Evolutionary conservation across 352 stramenopile genomes (phyloP).

Genomic region (Phytophthora capsici): DNA sequence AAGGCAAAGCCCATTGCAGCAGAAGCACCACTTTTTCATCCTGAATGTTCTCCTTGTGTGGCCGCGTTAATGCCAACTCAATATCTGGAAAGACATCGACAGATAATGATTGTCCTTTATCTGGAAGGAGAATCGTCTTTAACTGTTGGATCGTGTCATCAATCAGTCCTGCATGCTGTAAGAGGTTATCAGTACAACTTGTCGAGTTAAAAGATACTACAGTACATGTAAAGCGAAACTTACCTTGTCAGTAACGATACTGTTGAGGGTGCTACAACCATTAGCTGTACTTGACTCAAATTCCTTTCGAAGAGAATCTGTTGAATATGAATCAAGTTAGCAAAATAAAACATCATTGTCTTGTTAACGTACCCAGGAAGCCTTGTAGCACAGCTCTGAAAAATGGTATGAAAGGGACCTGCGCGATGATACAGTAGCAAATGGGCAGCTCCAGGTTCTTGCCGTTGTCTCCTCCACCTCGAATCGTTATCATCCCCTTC

Average conservation of each 20-base stretch:
- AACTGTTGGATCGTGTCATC: slow-evolving; percentile 41
- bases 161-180: slow-evolving; percentile 48
- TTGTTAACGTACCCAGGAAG: slow-evolving; percentile 38
- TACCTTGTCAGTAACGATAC: slow-evolving; percentile 57
- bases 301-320: slow-evolving; percentile 35
- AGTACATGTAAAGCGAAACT: background rate
- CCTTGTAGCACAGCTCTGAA: slow-evolving; percentile 42
- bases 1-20: slow-evolving; percentile 56
- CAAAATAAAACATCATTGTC: too few species aligned
- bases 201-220: background rate
- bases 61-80: slow-evolving; percentile 35
- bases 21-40: slow-evolving; percentile 50
- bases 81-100: slow-evolving; percentile 32
- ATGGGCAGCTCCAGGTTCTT: slow-evolving; percentile 36
- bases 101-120: slow-evolving; percentile 20
- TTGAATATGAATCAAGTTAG: background rate
- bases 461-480: slow-evolving; percentile 3
- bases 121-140: slow-evolving; percentile 24
- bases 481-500: slow-evolving; percentile 44
- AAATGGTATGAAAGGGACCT: slow-evolving; percentile 52
- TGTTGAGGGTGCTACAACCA: slow-evolving; percentile 13
- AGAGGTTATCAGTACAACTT: background rate
- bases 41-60: slow-evolving; percentile 37
- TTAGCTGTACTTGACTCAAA: slow-evolving; percentile 8
- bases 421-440: slow-evolving; percentile 61